Evolutionary conservation across 148 eudicot genomes (phyloP), one percentile per base, ranked within the genome.

Genomic region (Camellia lanceoleosa): DNA sequence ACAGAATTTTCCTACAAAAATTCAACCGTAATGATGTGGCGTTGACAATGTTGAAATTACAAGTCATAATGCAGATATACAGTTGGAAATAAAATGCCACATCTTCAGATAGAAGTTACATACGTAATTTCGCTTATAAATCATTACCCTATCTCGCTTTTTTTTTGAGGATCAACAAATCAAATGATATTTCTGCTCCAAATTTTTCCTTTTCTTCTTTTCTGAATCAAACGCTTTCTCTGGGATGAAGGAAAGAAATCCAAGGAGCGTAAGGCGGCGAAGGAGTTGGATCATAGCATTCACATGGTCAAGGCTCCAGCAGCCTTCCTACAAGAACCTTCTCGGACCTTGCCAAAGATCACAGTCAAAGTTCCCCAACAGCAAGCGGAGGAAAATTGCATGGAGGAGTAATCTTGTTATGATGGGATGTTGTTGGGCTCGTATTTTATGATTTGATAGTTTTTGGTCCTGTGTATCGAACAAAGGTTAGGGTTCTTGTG

Each of bases 161-260:
- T n/a, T n/a, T n/a, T n/a, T n/a, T n/a, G n/a, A n/a, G n/a, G n/a
- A n/a, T n/a, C n/a, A n/a, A n/a, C n/a, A n/a, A n/a, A n/a, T n/a
- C n/a, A n/a, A n/a, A n/a, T n/a, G n/a, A n/a, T n/a, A n/a, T n/a
- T n/a, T n/a, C n/a, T n/a, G n/a, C n/a, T n/a, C n/a, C n/a, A n/a
- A n/a, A n/a, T n/a, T n/a, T n/a, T n/a, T n/a, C n/a, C n/a, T n/a
- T n/a, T n/a, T n/a, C n/a, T n/a, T n/a, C n/a, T n/a, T n/a, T n/a
- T n/a, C n/a, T n/a, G n/a, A n/a, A n/a, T n/a, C n/a, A n/a, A n/a
- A n/a, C n/a, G n/a, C n/a, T n/a, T n/a, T n/a, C n/a, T n/a, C n/a
- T 89, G 93, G 98, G 88, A 65, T 90, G 93, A 88, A 73, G 67
- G 83, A n/a, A 89, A 89, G 87, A 80, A 49, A 72, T 78, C 47